Base-by-base conservation (phyloP, 495 filamentous ascomycete species). In the Penicilliopsis zonata region DNA sequence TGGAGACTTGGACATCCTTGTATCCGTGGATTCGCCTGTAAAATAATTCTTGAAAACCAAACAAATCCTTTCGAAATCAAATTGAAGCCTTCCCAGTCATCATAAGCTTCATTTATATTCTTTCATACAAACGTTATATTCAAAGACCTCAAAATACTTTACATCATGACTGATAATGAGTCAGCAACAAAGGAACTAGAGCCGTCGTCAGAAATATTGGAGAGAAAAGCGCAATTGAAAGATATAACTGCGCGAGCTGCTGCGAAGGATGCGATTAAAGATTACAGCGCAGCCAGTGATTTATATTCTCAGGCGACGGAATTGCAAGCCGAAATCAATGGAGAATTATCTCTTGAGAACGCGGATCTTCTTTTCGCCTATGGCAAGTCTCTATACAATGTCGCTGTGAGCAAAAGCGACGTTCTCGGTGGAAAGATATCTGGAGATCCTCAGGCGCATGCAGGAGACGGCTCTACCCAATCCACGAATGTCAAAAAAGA, bases 331-430 rank as follows among this genome's bases (percentile, higher is more conserved):
- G 73, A 82, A 52, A 65, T 94, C 49, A 85, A 95, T 58, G 90
- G 88, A 48, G 92, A 96, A 57, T 73, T 92, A 65, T 78, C 75
- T 27, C 71, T 82, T 4, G 75, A 81, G 19, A 96, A 99, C 42
- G 88, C 87, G 10, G 86, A 94, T 46, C 65, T 99, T 18, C 74
- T 96, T 10, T 99, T 86, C 53, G 70, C 80, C 33, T 99, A 99
- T 58, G 90, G 92, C 12, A 82, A 87, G 46, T 79, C 82, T 24
- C 67, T 96, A 10, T 94, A 90, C 66, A 82, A 88, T 47, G 81
- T 94, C 35, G 90, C 86, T 13, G 79, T 95, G 42, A 80, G 72
- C 55, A 94, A 90, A 49, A 94, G 84, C 47, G 88, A 95, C 52
- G 88, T 98, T 17, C 67, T 98, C 19, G 90, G 90, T 38, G 78